phyloP scores from a whole-genome alignment of 805 yeast genomes.

The Komagataella ulmi region DNA sequence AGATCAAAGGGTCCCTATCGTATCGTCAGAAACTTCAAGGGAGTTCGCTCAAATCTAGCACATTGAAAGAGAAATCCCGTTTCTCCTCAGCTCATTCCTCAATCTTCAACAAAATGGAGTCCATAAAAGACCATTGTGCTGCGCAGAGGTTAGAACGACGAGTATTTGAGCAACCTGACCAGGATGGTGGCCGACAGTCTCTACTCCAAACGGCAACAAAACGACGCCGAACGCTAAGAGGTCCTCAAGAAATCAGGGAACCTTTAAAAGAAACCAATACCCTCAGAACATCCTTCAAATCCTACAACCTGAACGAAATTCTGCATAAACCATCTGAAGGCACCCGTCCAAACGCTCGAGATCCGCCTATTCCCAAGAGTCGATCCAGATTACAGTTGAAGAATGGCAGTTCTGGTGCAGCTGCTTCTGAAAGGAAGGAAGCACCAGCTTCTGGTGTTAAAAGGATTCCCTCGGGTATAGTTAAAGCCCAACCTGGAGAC shows the following conservation, averaged over 20 bases:
- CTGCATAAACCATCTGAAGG: neutral
- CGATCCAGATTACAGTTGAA: neutral
- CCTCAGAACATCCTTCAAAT: neutral
- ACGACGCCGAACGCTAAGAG: neutral
- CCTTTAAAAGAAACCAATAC: neutral
- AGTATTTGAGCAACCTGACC: neutral
- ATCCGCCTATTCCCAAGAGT: neutral
- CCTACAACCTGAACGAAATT: neutral
- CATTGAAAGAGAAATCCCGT: constrained; percentile 17
- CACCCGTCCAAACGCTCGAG: too few species aligned
- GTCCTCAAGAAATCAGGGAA: neutral
- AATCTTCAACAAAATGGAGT: constrained; percentile 35
- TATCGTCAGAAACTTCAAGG: neutral
- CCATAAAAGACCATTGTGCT: constrained; percentile 34
- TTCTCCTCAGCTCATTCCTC: constrained; percentile 30
- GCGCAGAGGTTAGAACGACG: constrained; percentile 13
- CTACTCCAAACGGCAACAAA: neutral
- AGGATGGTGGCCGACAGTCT: neutral
- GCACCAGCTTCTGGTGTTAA: neutral
- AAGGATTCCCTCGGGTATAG: too few species aligned
- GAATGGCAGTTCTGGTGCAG: neutral
- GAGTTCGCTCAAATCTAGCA: constrained; percentile 3
- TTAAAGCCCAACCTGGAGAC: neutral
- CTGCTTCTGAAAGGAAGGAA: neutral
- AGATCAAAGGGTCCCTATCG: constrained; percentile 13